Conservation (phyloP, 164 flowering plant species). For the Chloranthus sessilifolius region DNA sequence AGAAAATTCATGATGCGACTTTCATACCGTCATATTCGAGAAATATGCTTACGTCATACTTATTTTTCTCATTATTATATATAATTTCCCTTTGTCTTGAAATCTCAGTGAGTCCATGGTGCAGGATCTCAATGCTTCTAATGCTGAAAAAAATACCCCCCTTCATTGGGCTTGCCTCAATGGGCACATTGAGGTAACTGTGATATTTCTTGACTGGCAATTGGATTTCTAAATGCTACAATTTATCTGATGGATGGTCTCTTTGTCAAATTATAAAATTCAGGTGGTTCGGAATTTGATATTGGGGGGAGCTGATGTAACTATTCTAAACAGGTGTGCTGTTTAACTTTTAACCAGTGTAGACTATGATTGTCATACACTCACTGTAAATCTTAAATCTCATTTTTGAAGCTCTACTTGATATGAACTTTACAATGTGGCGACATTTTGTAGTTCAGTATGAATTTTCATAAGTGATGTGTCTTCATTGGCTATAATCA, state of each 20-base stretch:
- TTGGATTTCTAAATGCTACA: neutral
- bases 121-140: constrained; percentile 74
- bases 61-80: no score
- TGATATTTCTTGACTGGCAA: neutral
- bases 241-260: neutral
- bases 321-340: constrained; percentile 60
- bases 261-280: neutral
- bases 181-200: constrained; percentile 72
- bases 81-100: no score
- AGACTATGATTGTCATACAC: neutral
- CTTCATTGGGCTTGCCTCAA: constrained; percentile 97
- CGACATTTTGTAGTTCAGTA: no score
- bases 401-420: no score
- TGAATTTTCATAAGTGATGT: no score
- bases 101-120: no score
- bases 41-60: no score
- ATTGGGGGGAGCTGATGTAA: constrained; percentile 61
- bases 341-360: neutral
- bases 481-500: no score
- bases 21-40: no score
- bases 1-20: no score
- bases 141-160: constrained; percentile 82
- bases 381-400: neutral
- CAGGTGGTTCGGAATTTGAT: constrained; percentile 75
- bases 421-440: no score